Conservation (phyloP, 2,329 filamentous ascomycete species). For the Cadophora luteo-olivacea region DNA sequence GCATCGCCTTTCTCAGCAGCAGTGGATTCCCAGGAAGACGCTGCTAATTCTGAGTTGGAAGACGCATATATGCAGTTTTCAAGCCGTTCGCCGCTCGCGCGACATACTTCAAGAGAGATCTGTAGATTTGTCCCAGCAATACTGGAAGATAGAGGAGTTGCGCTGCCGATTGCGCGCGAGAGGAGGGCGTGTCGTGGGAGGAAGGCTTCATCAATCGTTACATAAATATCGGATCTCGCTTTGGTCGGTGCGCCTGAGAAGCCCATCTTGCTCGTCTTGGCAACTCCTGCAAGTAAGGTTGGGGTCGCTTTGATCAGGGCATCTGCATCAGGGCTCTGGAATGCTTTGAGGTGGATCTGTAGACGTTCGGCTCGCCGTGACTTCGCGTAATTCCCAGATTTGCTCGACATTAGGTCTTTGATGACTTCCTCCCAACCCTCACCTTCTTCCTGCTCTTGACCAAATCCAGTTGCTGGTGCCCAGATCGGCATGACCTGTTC, state of each 20-base stretch:
- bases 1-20: slow-evolving; percentile 78
- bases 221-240: slow-evolving; percentile 90
- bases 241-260: slow-evolving; percentile 92
- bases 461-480: slow-evolving; percentile 64
- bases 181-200: slow-evolving; percentile 76
- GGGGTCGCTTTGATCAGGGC: slow-evolving; percentile 84
- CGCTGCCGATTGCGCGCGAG: slow-evolving; percentile 74
- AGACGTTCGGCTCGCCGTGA: slow-evolving; percentile 77
- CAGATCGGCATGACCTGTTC: slow-evolving; percentile 82
- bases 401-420: slow-evolving; percentile 74
- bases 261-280: slow-evolving; percentile 85
- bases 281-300: slow-evolving; percentile 82
- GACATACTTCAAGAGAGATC: slow-evolving; percentile 86
- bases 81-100: slow-evolving; percentile 78
- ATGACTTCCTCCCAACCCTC: slow-evolving; percentile 79
- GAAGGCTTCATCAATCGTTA: slow-evolving; percentile 82
- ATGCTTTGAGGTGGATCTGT: slow-evolving; percentile 80
- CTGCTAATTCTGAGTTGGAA: slow-evolving; percentile 72
- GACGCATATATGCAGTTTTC: slow-evolving; percentile 88
- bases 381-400: slow-evolving; percentile 76
- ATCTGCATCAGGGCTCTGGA: slow-evolving; percentile 79
- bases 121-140: slow-evolving; percentile 78
- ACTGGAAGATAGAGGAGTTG: slow-evolving; percentile 70
- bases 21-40: slow-evolving; percentile 89
- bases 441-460: slow-evolving; percentile 63